A percentile compares a stretch with the other conserved stretches of the same genome.
Conservation (phyloP, 2,329 filamentous ascomycete genomes). For the Lecanicillium sp. region DNA sequence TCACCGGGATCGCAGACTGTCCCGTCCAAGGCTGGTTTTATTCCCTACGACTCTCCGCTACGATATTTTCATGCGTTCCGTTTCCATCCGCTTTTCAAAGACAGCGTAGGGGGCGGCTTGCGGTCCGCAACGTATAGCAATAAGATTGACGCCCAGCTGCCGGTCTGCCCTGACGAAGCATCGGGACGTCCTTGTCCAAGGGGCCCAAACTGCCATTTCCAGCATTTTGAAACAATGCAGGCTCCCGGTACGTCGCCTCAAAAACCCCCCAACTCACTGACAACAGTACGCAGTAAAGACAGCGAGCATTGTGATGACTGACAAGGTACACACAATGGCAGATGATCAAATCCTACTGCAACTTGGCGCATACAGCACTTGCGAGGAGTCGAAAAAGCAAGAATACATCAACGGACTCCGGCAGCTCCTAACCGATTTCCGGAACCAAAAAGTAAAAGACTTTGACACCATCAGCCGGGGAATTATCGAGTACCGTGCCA, state of each 20-base stretch:
- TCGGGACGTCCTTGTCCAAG: conserved; percentile 61
- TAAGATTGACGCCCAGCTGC: conserved; percentile 68
- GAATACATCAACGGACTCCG: conserved; percentile 57
- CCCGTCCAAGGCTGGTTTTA: conserved; percentile 14
- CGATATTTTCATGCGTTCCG: conserved; percentile 80
- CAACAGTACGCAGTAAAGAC: too few relatives aligned
- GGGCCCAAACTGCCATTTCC: conserved; percentile 61
- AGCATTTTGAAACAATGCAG: conserved; percentile 60
- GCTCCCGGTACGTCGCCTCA: conserved; percentile 30
- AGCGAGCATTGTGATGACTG: not conserved
- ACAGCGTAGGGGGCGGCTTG: conserved; percentile 66
- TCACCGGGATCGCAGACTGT: not conserved
- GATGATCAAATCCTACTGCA: conserved; percentile 68
- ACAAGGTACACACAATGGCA: conserved; percentile 27
- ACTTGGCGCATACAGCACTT: conserved; percentile 59
- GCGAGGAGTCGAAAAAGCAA: conserved; percentile 51
- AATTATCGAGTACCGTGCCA: conserved; percentile 59
- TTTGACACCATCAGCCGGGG: conserved; percentile 59
- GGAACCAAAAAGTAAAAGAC: conserved; percentile 53
- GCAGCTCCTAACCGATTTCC: conserved; percentile 52
- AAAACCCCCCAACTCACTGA: conserved; percentile 10
- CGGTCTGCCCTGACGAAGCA: conserved; percentile 71
- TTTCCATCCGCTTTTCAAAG: conserved; percentile 71
- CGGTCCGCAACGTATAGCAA: conserved; percentile 92
- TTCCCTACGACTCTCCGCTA: conserved; percentile 76